A percentile compares a stretch with the other conserved stretches of the same genome.
Evolutionary conservation across 441 rosid species (phyloP).

Genomic region (Hypseocharis bilobata): DNA sequence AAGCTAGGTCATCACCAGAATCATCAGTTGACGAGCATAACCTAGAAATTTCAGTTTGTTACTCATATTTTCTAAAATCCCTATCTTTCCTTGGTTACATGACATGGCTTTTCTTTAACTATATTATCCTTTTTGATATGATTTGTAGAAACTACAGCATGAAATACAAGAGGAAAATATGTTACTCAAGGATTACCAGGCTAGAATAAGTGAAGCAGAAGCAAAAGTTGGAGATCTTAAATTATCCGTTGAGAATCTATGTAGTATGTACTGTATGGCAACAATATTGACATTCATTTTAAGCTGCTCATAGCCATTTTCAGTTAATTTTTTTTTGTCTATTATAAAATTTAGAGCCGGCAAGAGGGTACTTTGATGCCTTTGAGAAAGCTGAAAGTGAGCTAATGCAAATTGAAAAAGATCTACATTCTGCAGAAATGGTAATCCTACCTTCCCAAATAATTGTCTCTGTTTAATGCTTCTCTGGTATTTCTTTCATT

Average conservation of each 20-base stretch:
- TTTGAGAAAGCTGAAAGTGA: slow-evolving; percentile 69
- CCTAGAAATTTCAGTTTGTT: slow-evolving; percentile 75
- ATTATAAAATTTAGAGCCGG: slow-evolving; percentile 43
- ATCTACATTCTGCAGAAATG: slow-evolving; percentile 47
- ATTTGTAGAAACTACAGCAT: slow-evolving; percentile 42
- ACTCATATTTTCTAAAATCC: slow-evolving; percentile 11
- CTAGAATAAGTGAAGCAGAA: slow-evolving; percentile 47
- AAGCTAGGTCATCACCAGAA: slow-evolving; percentile 34
- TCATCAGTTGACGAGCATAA: slow-evolving; percentile 70
- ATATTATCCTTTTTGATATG: not conserved
- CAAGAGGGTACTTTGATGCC: slow-evolving; percentile 63
- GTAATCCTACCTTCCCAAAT: slow-evolving; percentile 29
- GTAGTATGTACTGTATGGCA: slow-evolving; percentile 41
- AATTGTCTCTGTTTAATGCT: slow-evolving; percentile 3
- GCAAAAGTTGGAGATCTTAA: slow-evolving; percentile 47
- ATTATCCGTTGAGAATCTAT: slow-evolving; percentile 48
- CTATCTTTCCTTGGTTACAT: slow-evolving; percentile 6
- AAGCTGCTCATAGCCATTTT: not conserved
- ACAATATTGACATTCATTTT: slow-evolving; percentile 2
- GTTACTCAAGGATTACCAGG: slow-evolving; percentile 38
- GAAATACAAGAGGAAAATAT: slow-evolving; percentile 47
- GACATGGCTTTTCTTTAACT: slow-evolving; percentile 1
- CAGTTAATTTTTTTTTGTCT: slow-evolving; percentile 11
- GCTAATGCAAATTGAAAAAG: slow-evolving; percentile 60
- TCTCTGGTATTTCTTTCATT: slow-evolving; percentile 14